A percentile compares a stretch with the other conserved stretches of the same genome.
These are phyloP conservation scores for Mycena amicta DNA, from an alignment of 768 basidiomycete species.

Conservation along the genomic window DNA sequence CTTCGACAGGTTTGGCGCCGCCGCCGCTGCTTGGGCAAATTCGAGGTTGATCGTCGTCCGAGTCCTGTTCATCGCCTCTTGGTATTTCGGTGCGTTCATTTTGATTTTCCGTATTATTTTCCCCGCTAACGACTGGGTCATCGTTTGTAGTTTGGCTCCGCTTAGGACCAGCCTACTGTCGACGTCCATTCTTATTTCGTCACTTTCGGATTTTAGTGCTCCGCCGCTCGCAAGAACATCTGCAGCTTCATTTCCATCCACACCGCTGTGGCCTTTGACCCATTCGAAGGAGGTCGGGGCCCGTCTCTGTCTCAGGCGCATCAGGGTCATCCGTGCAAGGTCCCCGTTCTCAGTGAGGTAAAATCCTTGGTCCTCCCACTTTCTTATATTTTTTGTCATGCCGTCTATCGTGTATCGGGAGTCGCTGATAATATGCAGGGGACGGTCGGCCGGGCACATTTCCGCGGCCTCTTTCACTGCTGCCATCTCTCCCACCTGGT, in stretches of 20 bases:
- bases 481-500: conserved; percentile 24
- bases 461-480: conserved; percentile 14
- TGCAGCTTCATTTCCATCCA: conserved; percentile 22
- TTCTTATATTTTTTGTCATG: conserved; percentile 20
- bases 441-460: not conserved
- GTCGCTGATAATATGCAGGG: conserved; percentile 25
- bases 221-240: not conserved
- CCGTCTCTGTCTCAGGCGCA: conserved; percentile 13
- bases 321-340: conserved; percentile 6
- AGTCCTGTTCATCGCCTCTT: not conserved
- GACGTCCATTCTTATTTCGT: not conserved
- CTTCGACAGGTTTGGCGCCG: not conserved
- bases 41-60: not conserved
- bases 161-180: not conserved
- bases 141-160: not conserved
- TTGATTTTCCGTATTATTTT: not conserved
- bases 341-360: conserved; percentile 17
- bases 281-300: conserved; percentile 23
- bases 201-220: not conserved
- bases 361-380: conserved; percentile 33
- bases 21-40: not conserved
- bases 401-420: conserved; percentile 26
- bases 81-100: not conserved
- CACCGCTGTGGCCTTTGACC: conserved; percentile 29
- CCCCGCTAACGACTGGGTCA: not conserved